Percentiles rank a stretch among this genome's conserved stretches.
Evolutionary conservation across 257 asterid species (phyloP).

Genomic region (Primulina eburnea): DNA sequence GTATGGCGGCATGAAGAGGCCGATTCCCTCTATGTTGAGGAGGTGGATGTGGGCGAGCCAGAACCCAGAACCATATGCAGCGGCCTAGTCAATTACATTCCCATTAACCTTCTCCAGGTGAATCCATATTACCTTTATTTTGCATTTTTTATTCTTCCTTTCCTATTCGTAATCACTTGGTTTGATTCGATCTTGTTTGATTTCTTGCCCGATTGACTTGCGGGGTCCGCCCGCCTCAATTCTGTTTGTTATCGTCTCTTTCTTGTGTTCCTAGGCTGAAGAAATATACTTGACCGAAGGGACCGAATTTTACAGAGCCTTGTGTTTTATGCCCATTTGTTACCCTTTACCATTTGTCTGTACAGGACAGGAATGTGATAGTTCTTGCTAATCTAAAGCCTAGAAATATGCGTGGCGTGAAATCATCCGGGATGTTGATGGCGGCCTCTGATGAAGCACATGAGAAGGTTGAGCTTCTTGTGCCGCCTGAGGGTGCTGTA

Average conservation of each 20-base stretch:
- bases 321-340: not conserved
- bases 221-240: no score
- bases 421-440: constrained; percentile 90
- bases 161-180: no score
- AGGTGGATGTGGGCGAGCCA: constrained; percentile 88
- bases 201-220: no score
- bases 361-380: constrained; percentile 71
- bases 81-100: constrained; percentile 75
- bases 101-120: constrained; percentile 76
- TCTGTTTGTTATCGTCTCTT: no score
- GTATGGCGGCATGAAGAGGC: constrained; percentile 96
- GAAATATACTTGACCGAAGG: no score
- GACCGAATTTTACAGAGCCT: not conserved
- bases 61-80: constrained; percentile 91
- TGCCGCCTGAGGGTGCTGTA: constrained; percentile 74
- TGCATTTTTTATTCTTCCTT: not conserved
- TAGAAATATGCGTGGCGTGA: constrained; percentile 97
- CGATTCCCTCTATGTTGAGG: constrained; percentile 92
- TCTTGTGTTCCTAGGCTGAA: no score
- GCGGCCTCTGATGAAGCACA: constrained; percentile 91
- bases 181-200: no score
- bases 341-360: constrained; percentile 6
- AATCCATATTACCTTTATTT: not conserved
- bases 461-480: constrained; percentile 84
- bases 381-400: constrained; percentile 93